These are phyloP conservation scores for Ampelocalamus luodianensis DNA, from an alignment of 176 grass and related monocot species.

Conservation along the genomic window DNA sequence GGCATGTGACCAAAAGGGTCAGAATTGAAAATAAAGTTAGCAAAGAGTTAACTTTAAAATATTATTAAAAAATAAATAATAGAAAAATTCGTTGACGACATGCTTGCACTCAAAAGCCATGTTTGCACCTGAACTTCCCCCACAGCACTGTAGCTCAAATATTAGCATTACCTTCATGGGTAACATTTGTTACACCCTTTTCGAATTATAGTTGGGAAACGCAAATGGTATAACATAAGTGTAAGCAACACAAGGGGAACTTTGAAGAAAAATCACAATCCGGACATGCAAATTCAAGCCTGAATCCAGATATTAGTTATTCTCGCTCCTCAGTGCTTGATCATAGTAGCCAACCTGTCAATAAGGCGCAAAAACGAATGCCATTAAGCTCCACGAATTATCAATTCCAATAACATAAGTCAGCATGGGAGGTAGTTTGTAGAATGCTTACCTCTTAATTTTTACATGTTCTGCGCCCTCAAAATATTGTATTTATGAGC, in stretches of 20 bases:
- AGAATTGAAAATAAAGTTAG: too few species aligned
- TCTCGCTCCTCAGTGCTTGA: not conserved
- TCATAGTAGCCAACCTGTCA: constrained; percentile 34
- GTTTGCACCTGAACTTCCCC: too few species aligned
- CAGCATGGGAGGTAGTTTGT: not conserved
- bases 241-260: not conserved
- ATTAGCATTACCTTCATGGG: too few species aligned
- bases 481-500: constrained; percentile 23
- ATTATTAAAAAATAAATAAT: too few species aligned
- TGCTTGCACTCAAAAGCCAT: too few species aligned
- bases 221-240: not conserved
- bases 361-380: not conserved
- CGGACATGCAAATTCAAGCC: not conserved
- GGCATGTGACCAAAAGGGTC: too few species aligned
- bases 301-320: not conserved
- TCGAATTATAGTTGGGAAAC: not conserved
- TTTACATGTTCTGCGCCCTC: not conserved
- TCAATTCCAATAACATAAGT: not conserved
- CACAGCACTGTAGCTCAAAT: too few species aligned
- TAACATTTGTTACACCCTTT: too few species aligned
- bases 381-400: constrained; percentile 2
- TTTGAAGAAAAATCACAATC: not conserved
- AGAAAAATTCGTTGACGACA: too few species aligned
- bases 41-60: too few species aligned
- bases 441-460: constrained; percentile 28